Conservation (phyloP, 2,329 filamentous ascomycete genomes). For the Cladosporium sp. region DNA sequence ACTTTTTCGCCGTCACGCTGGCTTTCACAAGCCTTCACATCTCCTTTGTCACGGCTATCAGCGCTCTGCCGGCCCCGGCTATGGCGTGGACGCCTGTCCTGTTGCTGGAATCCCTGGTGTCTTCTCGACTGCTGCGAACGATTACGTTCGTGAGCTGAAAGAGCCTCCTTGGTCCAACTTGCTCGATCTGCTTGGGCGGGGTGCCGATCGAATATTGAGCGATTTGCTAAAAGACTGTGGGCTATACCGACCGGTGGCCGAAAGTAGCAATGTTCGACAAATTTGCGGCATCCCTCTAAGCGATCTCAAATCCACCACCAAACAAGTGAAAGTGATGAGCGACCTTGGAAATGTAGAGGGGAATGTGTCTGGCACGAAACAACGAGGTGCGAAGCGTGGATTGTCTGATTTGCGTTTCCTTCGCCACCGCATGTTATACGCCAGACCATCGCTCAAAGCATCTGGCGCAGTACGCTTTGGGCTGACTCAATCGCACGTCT, state of each 20-base stretch:
- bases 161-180: constrained; percentile 69
- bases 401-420: constrained; percentile 61
- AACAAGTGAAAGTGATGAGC: neutral
- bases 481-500: constrained; percentile 74
- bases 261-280: constrained; percentile 67
- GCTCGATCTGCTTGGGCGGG: constrained; percentile 67
- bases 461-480: constrained; percentile 68
- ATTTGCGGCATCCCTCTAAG: constrained; percentile 66
- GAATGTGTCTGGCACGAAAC: neutral
- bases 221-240: constrained; percentile 73
- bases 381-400: constrained; percentile 9
- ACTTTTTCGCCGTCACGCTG: constrained; percentile 60
- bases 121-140: constrained; percentile 61
- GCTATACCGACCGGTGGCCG: constrained; percentile 63
- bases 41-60: constrained; percentile 81
- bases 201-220: constrained; percentile 73
- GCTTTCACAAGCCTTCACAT: constrained; percentile 59
- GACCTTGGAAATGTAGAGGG: neutral
- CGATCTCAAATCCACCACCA: constrained; percentile 32
- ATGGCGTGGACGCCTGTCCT: constrained; percentile 31
- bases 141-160: constrained; percentile 66
- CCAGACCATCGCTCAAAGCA: constrained; percentile 65
- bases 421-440: constrained; percentile 82
- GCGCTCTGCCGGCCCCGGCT: constrained; percentile 37
- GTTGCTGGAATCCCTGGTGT: constrained; percentile 61